Evolutionary conservation across 345 rosid genomes (phyloP).

Genomic region (Populus ilicifolia): DNA sequence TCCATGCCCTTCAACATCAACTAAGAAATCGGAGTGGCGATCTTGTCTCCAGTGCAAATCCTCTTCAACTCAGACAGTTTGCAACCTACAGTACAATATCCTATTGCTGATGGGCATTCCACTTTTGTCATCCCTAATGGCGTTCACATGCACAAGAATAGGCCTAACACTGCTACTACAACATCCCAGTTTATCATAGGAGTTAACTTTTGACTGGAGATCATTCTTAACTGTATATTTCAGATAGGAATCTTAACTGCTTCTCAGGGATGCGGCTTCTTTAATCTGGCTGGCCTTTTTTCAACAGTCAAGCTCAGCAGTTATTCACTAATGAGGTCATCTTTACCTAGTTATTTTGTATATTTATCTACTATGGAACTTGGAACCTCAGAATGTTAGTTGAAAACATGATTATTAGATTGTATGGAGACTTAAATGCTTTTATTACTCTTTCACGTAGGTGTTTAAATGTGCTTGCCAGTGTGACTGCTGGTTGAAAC

Average conservation of each 20-base stretch:
- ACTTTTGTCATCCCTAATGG: neutral
- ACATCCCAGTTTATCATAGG: neutral
- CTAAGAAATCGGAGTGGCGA: neutral
- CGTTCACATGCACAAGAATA: neutral
- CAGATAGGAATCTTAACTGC: neutral
- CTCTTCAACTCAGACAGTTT: neutral
- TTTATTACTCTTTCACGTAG: neutral
- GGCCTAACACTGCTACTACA: too few relatives aligned
- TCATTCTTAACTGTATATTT: neutral
- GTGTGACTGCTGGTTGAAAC: too few relatives aligned
- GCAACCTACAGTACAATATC: too few relatives aligned
- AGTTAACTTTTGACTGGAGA: neutral
- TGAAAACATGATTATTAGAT: neutral
- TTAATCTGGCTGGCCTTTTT: neutral
- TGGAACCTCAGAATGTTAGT: neutral
- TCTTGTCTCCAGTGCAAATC: neutral
- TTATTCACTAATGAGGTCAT: too few relatives aligned
- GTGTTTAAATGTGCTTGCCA: too few relatives aligned
- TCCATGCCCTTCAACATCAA: constrained; percentile 5
- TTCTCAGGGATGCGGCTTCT: too few relatives aligned
- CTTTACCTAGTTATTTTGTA: neutral
- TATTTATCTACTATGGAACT: neutral
- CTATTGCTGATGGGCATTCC: neutral
- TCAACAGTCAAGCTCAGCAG: neutral
- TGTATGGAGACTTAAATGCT: neutral